Evolutionary conservation across 1,284 basidiomycete genomes (phyloP).

Genomic region (Lentinus polychrous): DNA sequence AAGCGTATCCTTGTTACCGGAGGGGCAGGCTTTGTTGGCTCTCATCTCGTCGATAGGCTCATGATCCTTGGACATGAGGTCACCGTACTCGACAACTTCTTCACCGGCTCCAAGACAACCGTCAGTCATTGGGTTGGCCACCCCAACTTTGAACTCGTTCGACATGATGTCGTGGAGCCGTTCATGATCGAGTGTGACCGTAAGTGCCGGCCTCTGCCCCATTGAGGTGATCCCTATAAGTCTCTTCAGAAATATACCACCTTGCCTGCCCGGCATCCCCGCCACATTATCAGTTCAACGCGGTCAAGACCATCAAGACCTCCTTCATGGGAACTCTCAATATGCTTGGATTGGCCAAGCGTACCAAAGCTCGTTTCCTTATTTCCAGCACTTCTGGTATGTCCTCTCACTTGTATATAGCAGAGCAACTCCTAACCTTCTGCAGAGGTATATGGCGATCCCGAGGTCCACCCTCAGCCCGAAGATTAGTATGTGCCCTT

Average conservation of each 20-base stretch:
- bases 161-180: constrained; percentile 94
- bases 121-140: constrained; percentile 94
- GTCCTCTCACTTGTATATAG: constrained; percentile 14
- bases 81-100: constrained; percentile 97
- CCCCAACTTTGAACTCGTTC: constrained; percentile 96
- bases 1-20: constrained; percentile 94
- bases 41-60: constrained; percentile 93
- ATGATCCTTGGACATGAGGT: constrained; percentile 98
- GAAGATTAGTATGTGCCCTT: constrained; percentile 77
- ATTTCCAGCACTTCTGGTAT: constrained; percentile 88
- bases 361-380: constrained; percentile 93
- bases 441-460: constrained; percentile 93
- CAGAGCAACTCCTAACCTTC: constrained; percentile 1
- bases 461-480: constrained; percentile 92
- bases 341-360: constrained; percentile 98
- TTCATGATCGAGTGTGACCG: constrained; percentile 98
- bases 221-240: background rate
- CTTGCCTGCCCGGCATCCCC: constrained; percentile 95
- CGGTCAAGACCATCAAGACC: constrained; percentile 96
- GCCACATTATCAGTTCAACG: constrained; percentile 92
- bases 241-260: constrained; percentile 82
- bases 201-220: constrained; percentile 32
- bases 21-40: constrained; percentile 96
- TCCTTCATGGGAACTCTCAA: constrained; percentile 97
- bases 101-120: constrained; percentile 94